phyloP scores from a whole-genome alignment of 345 rosid genomes.

The Psidium friedrichsthalianum region DNA sequence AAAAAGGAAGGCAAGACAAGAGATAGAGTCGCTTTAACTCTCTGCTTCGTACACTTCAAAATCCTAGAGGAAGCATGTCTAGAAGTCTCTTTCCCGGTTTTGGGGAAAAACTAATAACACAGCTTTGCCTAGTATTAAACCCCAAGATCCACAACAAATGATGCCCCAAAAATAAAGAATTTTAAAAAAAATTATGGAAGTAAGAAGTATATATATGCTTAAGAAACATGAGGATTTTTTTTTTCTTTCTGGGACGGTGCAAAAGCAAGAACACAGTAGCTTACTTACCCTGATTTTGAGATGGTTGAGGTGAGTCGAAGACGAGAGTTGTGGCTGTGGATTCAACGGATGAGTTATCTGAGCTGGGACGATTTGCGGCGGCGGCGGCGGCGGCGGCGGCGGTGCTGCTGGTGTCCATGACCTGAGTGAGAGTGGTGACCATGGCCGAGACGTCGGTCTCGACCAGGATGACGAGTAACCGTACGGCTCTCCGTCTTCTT shows the following conservation, averaged over 20 bases:
- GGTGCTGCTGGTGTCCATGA: constrained; percentile 1
- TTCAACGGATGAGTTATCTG: background rate
- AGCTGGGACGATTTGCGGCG: background rate
- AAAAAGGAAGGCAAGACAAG: background rate
- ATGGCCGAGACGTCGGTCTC: constrained; percentile 20
- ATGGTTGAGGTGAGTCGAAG: background rate
- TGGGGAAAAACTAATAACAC: constrained; percentile 36
- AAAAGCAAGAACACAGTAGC: background rate
- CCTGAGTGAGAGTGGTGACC: constrained; percentile 24
- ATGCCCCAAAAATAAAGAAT: background rate
- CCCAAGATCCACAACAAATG: background rate
- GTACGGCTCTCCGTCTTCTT: background rate
- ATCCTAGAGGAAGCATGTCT: background rate
- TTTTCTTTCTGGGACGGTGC: background rate
- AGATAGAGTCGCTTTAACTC: background rate
- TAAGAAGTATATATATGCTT: background rate
- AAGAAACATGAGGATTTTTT: background rate
- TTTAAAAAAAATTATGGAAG: background rate
- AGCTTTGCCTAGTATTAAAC: background rate
- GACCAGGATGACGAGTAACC: constrained; percentile 10
- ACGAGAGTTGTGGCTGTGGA: background rate
- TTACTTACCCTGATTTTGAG: background rate
- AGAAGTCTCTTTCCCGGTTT: background rate
- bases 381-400: background rate
- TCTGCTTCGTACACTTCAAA: background rate